A percentile compares a stretch with the other conserved stretches of the same genome.
Conservation (phyloP, 2,329 filamentous ascomycete species). For the Cladosporium sp. region DNA sequence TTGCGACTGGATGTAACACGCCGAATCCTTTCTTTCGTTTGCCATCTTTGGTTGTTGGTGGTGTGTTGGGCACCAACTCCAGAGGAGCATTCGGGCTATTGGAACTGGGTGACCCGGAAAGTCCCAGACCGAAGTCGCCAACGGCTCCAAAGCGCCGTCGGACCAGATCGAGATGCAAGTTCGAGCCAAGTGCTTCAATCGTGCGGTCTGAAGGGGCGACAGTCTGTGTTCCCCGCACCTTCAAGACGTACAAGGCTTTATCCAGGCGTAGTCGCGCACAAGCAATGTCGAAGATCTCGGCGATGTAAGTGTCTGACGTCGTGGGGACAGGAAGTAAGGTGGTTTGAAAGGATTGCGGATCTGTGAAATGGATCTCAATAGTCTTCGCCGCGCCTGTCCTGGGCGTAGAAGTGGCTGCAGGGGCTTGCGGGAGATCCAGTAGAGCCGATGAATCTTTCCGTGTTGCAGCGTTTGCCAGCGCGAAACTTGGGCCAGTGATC, state of each 20-base stretch:
- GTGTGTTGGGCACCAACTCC: slow-evolving; percentile 44
- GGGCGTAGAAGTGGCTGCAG: slow-evolving; percentile 42
- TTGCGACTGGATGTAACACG: slow-evolving; percentile 57
- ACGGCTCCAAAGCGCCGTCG: slow-evolving; percentile 66
- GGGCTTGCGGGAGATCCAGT: slow-evolving; percentile 40
- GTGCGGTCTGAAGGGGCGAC: slow-evolving; percentile 73
- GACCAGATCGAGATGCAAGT: slow-evolving; percentile 69
- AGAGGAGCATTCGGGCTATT: slow-evolving; percentile 65
- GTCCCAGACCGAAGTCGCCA: slow-evolving; percentile 61
- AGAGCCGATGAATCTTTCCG: slow-evolving; percentile 43
- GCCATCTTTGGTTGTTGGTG: slow-evolving; percentile 30
- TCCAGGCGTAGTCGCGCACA: slow-evolving; percentile 74
- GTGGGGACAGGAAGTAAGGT: slow-evolving; percentile 69
- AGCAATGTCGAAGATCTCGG: slow-evolving; percentile 72
- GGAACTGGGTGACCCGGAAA: slow-evolving; percentile 64
- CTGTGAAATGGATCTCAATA: slow-evolving; percentile 66
- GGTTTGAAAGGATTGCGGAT: slow-evolving; percentile 59
- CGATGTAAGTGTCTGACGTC: slow-evolving; percentile 77
- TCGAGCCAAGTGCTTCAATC: slow-evolving; percentile 71
- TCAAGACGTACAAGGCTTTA: slow-evolving; percentile 73
- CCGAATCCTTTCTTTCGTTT: slow-evolving; percentile 29
- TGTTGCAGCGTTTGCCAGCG: slow-evolving; percentile 34
- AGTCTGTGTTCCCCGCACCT: slow-evolving; percentile 67
- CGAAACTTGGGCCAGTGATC: slow-evolving; percentile 47
- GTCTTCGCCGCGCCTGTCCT: slow-evolving; percentile 67